A percentile compares a stretch with the other conserved stretches of the same genome.
phyloP scores from a whole-genome alignment of 495 filamentous ascomycete genomes.

The Penicillium subrubescens region DNA sequence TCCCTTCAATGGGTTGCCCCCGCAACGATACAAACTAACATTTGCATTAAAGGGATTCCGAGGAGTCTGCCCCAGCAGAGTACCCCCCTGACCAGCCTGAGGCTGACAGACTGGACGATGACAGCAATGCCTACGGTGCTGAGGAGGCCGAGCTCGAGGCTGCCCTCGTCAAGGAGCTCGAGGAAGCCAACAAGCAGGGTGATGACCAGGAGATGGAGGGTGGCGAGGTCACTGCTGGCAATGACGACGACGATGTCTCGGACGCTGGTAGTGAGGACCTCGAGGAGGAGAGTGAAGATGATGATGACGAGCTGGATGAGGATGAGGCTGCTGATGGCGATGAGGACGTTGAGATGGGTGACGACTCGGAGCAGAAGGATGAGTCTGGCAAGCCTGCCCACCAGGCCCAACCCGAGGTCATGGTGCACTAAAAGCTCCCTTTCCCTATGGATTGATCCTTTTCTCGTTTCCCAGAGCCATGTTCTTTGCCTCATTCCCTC shows the following conservation, averaged over 20 bases:
- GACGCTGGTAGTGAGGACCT: constrained; percentile 94
- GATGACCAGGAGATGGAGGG: constrained; percentile 86
- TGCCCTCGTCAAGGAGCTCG: constrained; percentile 58
- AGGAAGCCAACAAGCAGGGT: constrained; percentile 53
- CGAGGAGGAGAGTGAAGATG: constrained; percentile 88
- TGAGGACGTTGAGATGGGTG: constrained; percentile 84
- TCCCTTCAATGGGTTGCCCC: constrained; percentile 2
- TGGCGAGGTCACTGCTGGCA: constrained; percentile 57
- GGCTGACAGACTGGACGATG: constrained; percentile 82
- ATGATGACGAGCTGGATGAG: constrained; percentile 82
- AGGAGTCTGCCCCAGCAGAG: constrained; percentile 92
- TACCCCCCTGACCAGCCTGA: constrained; percentile 98
- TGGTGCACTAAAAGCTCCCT: constrained; percentile 49
- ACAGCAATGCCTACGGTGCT: constrained; percentile 81
- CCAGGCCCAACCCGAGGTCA: constrained; percentile 50
- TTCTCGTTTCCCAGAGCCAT: neutral
- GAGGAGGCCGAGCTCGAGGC: constrained; percentile 63
- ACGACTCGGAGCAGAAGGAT: constrained; percentile 54
- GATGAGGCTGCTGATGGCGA: constrained; percentile 70
- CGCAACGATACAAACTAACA: constrained; percentile 5
- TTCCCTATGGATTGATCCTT: neutral
- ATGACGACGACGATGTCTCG: constrained; percentile 74
- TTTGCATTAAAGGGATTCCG: constrained; percentile 72
- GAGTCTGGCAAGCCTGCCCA: constrained; percentile 39
- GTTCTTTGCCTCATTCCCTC: constrained; percentile 6